These are phyloP conservation scores for Epichloe gansuensis DNA, from an alignment of 2,329 filamentous ascomycete genomes.

Conservation along the genomic window DNA sequence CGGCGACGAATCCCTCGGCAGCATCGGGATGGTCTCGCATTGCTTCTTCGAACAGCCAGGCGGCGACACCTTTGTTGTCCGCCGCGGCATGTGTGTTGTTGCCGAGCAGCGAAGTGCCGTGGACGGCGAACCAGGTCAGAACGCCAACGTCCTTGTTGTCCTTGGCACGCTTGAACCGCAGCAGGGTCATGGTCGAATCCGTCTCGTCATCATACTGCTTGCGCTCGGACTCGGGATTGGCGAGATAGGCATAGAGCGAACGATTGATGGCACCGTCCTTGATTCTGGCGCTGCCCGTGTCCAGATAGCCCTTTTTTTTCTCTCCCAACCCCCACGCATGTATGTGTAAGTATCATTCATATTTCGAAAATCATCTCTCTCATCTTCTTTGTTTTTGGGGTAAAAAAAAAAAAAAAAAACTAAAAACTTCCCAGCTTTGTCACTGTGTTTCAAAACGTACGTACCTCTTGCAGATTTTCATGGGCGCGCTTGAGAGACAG, in stretches of 20 bases:
- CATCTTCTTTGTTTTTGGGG: too few species aligned
- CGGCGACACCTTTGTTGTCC: conserved; percentile 95
- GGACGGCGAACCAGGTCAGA: conserved; percentile 83
- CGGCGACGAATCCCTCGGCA: conserved; percentile 65
- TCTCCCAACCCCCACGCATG: too few species aligned
- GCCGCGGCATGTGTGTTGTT: conserved; percentile 87
- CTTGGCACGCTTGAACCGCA: conserved; percentile 63
- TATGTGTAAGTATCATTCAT: neutral
- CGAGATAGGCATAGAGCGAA: conserved; percentile 76
- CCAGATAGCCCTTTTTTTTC: conserved; percentile 46
- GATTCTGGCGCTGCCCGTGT: conserved; percentile 57
- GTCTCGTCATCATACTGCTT: conserved; percentile 46
- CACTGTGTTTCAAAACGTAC: conserved; percentile 4
- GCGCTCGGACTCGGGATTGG: conserved; percentile 70
- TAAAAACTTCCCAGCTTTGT: too few species aligned
- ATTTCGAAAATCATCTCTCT: too few species aligned
- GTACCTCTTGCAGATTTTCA: conserved; percentile 31
- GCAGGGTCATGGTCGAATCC: conserved; percentile 55
- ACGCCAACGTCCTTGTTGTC: conserved; percentile 70
- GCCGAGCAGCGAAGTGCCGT: conserved; percentile 80
- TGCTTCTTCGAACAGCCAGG: conserved; percentile 69
- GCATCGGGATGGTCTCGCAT: conserved; percentile 42
- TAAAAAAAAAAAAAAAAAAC: too few species aligned
- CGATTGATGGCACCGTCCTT: conserved; percentile 76
- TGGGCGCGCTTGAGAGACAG: conserved; percentile 76